Conservation (phyloP, 225 moss, liverwort and hornwort genomes). For the Rhytidiadelphus loreus region DNA sequence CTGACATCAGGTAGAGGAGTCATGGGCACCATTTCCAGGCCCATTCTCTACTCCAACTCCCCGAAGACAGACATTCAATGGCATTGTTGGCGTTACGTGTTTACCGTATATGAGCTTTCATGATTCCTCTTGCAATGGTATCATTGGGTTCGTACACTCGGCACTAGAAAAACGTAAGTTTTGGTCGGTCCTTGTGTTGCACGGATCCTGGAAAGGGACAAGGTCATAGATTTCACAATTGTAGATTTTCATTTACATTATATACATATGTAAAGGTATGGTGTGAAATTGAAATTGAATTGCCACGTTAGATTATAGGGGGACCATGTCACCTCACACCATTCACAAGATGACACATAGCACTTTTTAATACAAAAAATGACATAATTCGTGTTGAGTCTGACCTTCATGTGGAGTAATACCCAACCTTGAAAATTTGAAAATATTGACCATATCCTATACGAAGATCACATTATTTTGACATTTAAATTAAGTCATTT, state of each 20-base stretch:
- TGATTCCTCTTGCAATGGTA: not conserved
- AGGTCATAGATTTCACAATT: not conserved
- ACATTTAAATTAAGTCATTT: no score
- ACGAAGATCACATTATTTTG: no score
- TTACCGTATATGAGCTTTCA: not conserved
- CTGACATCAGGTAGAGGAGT: not conserved
- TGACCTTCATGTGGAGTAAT: not conserved
- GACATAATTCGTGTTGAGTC: accelerated
- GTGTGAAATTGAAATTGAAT: not conserved
- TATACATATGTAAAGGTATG: not conserved
- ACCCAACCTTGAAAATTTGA: no score
- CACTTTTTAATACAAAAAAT: not conserved
- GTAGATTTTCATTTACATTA: not conserved
- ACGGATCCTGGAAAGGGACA: not conserved
- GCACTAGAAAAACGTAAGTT: not conserved
- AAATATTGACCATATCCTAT: no score
- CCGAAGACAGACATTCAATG: not conserved
- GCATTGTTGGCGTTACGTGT: not conserved
- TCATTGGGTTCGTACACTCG: not conserved
- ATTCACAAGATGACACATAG: not conserved
- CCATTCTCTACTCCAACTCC: not conserved
- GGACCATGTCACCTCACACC: not conserved
- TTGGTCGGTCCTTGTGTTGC: accelerated
- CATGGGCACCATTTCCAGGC: not conserved
- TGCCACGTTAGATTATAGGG: accelerated